Conservation (phyloP, 2,329 filamentous ascomycete genomes). For the Aspergillus tanneri region DNA sequence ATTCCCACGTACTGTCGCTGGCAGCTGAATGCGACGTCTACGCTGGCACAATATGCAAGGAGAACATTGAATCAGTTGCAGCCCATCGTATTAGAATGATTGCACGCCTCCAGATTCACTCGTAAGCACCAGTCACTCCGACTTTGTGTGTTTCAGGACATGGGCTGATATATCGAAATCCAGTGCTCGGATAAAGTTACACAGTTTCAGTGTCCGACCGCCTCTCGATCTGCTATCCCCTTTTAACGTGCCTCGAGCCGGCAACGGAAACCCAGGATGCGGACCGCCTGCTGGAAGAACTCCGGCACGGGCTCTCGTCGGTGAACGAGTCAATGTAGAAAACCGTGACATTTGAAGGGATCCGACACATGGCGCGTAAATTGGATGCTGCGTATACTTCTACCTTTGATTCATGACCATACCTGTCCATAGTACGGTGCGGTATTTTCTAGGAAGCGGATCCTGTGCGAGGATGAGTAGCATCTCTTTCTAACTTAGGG, state of each 20-base stretch:
- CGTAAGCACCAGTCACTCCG: slow-evolving; percentile 17
- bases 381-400: slow-evolving; percentile 24
- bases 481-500: slow-evolving; percentile 44
- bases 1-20: not conserved
- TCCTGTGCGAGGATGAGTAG: slow-evolving; percentile 44
- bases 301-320: slow-evolving; percentile 21
- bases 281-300: slow-evolving; percentile 24
- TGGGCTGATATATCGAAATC: not conserved
- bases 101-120: slow-evolving; percentile 18
- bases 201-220: slow-evolving; percentile 22
- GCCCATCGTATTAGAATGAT: slow-evolving; percentile 20
- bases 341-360: slow-evolving; percentile 25
- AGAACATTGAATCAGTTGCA: slow-evolving; percentile 12
- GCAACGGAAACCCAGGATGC: slow-evolving; percentile 24
- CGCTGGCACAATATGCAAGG: not conserved
- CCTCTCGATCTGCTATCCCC: slow-evolving; percentile 20
- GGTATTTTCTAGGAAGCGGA: slow-evolving; percentile 36
- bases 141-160: not conserved
- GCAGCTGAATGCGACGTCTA: not conserved
- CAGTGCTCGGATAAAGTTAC: slow-evolving; percentile 24
- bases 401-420: slow-evolving; percentile 42
- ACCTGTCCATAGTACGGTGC: slow-evolving; percentile 53
- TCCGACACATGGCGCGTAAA: slow-evolving; percentile 23
- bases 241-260: slow-evolving; percentile 20
- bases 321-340: slow-evolving; percentile 18